Percentiles rank a stretch among this genome's conserved stretches.
phyloP scores from a whole-genome alignment of 2,329 filamentous ascomycete genomes.

The Magnaporthiopsis incrustans region DNA sequence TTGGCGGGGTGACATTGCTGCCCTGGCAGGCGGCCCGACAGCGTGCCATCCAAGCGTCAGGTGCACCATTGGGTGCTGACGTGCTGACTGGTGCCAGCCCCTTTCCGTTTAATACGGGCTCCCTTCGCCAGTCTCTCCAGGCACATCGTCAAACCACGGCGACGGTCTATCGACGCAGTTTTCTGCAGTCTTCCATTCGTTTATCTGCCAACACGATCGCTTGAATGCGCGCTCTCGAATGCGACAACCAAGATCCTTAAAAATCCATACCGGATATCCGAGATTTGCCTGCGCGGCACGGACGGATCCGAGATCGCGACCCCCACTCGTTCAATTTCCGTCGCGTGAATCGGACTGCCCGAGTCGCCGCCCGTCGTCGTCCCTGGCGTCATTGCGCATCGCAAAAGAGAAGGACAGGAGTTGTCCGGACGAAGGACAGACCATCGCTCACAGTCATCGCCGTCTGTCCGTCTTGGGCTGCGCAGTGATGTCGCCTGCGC shows the following conservation, averaged over 20 bases:
- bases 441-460: neutral
- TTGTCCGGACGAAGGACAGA: neutral
- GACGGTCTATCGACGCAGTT: neutral
- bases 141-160: neutral
- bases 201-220: neutral
- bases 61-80: no score
- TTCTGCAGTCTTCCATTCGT: neutral
- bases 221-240: neutral
- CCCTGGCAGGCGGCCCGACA: neutral
- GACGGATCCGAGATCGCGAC: neutral
- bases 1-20: neutral
- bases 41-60: no score
- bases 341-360: neutral
- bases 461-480: neutral
- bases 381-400: neutral
- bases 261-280: neutral
- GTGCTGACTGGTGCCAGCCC: no score
- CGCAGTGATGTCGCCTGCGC: neutral
- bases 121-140: conserved; percentile 17
- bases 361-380: neutral
- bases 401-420: neutral
- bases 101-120: neutral
- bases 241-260: no score
- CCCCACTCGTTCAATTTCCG: neutral
- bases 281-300: neutral